Conservation (phyloP, 208 protist genomes). For the Leishmania major region DNA sequence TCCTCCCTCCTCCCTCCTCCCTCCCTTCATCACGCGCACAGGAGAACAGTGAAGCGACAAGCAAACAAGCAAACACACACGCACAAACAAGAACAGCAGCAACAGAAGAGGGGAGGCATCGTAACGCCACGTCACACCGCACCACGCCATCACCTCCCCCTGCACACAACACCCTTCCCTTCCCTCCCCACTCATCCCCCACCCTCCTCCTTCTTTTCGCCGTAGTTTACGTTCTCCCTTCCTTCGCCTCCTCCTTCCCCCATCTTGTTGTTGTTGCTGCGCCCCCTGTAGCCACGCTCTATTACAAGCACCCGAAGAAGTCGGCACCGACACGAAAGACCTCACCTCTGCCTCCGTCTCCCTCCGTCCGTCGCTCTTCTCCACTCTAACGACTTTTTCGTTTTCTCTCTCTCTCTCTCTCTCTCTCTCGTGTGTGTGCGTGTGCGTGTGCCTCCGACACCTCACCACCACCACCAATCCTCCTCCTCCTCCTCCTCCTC, state of each 20-base stretch:
- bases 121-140: not conserved
- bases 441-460: not conserved
- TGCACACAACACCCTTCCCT: no score
- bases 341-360: not conserved
- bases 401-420: not conserved
- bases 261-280: not conserved
- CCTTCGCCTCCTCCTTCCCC: not conserved
- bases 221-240: no score
- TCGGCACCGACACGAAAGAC: not conserved
- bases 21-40: no score
- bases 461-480: not conserved
- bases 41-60: no score
- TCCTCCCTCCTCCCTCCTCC: not conserved
- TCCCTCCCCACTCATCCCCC: not conserved
- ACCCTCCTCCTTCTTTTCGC: not conserved
- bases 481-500: not conserved
- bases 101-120: no score
- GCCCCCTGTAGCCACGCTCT: not conserved
- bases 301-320: not conserved
- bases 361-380: no score
- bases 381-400: not conserved
- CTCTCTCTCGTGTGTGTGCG: not conserved
- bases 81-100: not conserved
- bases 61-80: no score
- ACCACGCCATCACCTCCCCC: not conserved